A percentile compares a stretch with the other conserved stretches of the same genome.
Evolutionary conservation across 2,329 filamentous ascomycete species (phyloP).

Genomic region (Spiromastix sp.): DNA sequence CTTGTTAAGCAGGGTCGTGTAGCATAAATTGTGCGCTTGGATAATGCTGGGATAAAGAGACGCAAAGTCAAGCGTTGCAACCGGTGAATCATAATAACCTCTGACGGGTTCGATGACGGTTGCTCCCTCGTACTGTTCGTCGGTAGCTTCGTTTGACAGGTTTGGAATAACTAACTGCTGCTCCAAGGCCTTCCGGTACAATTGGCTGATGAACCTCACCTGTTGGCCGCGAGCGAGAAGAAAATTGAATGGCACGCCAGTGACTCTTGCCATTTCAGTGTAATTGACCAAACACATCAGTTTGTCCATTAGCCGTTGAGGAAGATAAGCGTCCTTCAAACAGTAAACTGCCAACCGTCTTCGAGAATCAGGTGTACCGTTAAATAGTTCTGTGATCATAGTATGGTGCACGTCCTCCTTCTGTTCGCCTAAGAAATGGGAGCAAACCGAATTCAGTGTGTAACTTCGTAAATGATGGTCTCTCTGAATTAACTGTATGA

Average conservation of each 20-base stretch:
- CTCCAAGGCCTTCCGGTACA: conserved; percentile 89
- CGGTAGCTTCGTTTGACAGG: conserved; percentile 55
- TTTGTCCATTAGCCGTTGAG: conserved; percentile 91
- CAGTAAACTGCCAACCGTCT: conserved; percentile 90
- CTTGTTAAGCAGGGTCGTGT: conserved; percentile 83
- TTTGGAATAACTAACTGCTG: conserved; percentile 94
- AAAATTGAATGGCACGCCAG: conserved; percentile 94
- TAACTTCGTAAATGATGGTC: conserved; percentile 95
- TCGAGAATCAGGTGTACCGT: conserved; percentile 86
- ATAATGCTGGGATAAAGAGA: conserved; percentile 98
- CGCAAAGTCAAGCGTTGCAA: conserved; percentile 96
- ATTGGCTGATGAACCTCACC: conserved; percentile 92
- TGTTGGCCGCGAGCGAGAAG: conserved; percentile 88
- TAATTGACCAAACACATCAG: conserved; percentile 98
- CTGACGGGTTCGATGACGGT: conserved; percentile 94
- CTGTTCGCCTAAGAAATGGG: conserved; percentile 90
- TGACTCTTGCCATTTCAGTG: conserved; percentile 99
- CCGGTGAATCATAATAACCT: conserved; percentile 88
- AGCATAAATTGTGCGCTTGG: conserved; percentile 96
- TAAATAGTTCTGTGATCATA: conserved; percentile 98
- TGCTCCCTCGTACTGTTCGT: conserved; percentile 93
- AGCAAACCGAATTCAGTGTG: conserved; percentile 90
- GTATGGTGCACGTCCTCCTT: conserved; percentile 98
- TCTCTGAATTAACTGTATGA: conserved; percentile 88
- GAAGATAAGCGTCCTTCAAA: conserved; percentile 92